A percentile compares a stretch with the other conserved stretches of the same genome.
These are phyloP conservation scores for Leishmania major DNA, from an alignment of 208 protist genomes.

Conservation along the genomic window DNA sequence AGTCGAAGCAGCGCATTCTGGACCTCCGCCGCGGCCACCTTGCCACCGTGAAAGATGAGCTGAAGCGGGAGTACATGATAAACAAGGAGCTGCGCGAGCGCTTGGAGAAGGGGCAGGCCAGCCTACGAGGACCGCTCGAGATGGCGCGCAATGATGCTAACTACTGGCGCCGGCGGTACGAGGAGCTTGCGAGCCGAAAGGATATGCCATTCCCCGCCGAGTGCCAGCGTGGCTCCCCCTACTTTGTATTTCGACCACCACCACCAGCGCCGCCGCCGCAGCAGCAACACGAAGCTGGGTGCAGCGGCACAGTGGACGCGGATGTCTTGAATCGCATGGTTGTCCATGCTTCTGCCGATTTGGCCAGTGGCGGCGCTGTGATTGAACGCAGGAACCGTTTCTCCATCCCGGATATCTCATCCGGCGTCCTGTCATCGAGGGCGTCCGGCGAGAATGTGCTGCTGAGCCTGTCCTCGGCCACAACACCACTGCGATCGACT, in stretches of 20 bases:
- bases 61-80: constrained; percentile 56
- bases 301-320: not conserved
- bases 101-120: constrained; percentile 49
- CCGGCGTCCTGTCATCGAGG: constrained; percentile 17
- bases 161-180: constrained; percentile 72
- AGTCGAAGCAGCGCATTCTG: constrained; percentile 57
- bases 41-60: constrained; percentile 63
- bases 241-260: constrained; percentile 7
- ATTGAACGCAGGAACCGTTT: not conserved
- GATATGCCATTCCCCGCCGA: constrained; percentile 8
- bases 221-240: constrained; percentile 19
- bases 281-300: not conserved
- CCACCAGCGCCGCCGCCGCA: not conserved
- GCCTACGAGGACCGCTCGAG: constrained; percentile 37
- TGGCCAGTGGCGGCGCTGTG: not conserved
- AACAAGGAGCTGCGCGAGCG: constrained; percentile 55
- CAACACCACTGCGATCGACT: constrained; percentile 12
- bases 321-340: not conserved
- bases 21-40: constrained; percentile 74
- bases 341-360: not conserved
- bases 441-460: constrained; percentile 28
- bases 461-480: constrained; percentile 26
- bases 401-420: constrained; percentile 9
- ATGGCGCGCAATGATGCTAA: constrained; percentile 58
- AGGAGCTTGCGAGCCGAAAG: constrained; percentile 41